Evolutionary conservation across 1,284 basidiomycete genomes (phyloP).

Genomic region (Lentinula novae-zelandiae): DNA sequence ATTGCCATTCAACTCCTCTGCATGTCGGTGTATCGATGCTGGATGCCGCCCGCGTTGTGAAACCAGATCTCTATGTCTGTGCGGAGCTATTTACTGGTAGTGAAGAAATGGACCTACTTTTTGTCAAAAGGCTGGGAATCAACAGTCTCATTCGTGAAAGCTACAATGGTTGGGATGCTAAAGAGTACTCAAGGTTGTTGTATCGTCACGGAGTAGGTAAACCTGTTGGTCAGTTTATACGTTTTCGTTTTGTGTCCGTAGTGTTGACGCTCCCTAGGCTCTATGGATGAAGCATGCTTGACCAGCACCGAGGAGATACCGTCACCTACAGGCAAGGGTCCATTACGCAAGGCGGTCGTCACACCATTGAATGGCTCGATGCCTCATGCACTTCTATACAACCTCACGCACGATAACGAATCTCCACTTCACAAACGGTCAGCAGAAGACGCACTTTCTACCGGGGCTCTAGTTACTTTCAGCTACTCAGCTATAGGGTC

Average conservation of each 20-base stretch:
- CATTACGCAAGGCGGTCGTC: constrained; percentile 68
- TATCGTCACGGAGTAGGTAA: constrained; percentile 89
- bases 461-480: constrained; percentile 86
- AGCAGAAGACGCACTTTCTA: constrained; percentile 90
- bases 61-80: constrained; percentile 92
- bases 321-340: constrained; percentile 76
- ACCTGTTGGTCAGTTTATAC: constrained; percentile 65
- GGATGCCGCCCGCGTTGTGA: constrained; percentile 85
- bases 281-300: constrained; percentile 87
- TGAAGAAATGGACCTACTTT: constrained; percentile 89
- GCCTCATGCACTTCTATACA: constrained; percentile 91
- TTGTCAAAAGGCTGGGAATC: constrained; percentile 87
- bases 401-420: constrained; percentile 95
- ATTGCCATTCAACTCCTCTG: constrained; percentile 96
- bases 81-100: constrained; percentile 97
- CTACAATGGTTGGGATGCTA: constrained; percentile 85
- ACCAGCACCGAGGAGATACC: constrained; percentile 72
- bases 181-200: constrained; percentile 81
- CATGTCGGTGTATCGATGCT: constrained; percentile 91
- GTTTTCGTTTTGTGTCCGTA: background rate
- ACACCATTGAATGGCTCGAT: constrained; percentile 79
- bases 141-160: constrained; percentile 92
- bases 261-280: constrained; percentile 49
- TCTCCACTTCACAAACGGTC: constrained; percentile 85
- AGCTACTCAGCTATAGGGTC: constrained; percentile 84